Conservation (phyloP, 352 stramenopile genomes). For the Phytopythium chamaehyphon region DNA sequence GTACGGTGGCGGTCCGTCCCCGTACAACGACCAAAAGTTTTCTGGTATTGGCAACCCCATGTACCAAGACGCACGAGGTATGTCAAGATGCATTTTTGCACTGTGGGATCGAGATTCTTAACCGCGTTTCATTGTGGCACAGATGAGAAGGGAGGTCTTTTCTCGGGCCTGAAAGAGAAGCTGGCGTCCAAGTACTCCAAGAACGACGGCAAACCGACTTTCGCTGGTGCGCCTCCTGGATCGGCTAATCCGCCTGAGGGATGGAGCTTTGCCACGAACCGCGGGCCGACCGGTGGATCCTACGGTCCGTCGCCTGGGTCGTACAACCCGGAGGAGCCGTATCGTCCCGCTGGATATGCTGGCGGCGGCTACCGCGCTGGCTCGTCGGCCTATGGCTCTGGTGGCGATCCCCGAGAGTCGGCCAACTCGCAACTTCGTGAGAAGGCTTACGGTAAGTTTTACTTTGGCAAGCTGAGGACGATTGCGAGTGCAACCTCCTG, state of each 20-base stretch:
- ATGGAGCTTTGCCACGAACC: slow-evolving; percentile 85
- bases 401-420: slow-evolving; percentile 48
- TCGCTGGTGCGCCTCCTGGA: slow-evolving; percentile 54
- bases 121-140: neutral
- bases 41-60: slow-evolving; percentile 94
- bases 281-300: slow-evolving; percentile 67
- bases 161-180: slow-evolving; percentile 84
- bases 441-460: slow-evolving; percentile 71
- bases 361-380: slow-evolving; percentile 51
- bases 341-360: slow-evolving; percentile 46
- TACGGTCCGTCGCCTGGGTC: slow-evolving; percentile 46
- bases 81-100: neutral
- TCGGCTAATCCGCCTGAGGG: slow-evolving; percentile 69
- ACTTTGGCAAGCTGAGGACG: neutral
- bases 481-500: neutral
- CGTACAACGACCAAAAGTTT: slow-evolving; percentile 80
- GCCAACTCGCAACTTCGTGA: slow-evolving; percentile 67
- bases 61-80: slow-evolving; percentile 88
- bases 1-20: slow-evolving; percentile 41
- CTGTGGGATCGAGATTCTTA: neutral
- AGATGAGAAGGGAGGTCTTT: slow-evolving; percentile 83
- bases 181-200: slow-evolving; percentile 75
- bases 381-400: slow-evolving; percentile 27
- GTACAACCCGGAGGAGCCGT: slow-evolving; percentile 83
- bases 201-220: slow-evolving; percentile 53